phyloP scores from a whole-genome alignment of 2,329 filamentous ascomycete species.

The Pestalotiopsis sp. region DNA sequence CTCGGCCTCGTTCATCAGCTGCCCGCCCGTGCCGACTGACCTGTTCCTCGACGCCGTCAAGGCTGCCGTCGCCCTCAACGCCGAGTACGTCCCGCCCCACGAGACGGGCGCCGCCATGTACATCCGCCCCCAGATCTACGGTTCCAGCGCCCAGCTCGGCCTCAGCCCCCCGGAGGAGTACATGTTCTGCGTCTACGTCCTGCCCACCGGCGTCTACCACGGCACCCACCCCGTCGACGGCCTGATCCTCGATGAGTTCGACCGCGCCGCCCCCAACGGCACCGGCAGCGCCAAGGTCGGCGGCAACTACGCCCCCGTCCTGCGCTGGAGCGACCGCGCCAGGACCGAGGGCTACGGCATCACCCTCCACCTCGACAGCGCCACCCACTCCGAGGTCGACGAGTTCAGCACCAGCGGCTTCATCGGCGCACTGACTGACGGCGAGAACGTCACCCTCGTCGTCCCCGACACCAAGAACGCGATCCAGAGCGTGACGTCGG shows the following conservation, averaged over 20 bases:
- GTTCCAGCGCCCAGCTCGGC: slow-evolving; percentile 83
- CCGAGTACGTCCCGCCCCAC: slow-evolving; percentile 88
- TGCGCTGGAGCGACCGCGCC: slow-evolving; percentile 85
- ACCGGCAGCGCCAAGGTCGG: slow-evolving; percentile 93
- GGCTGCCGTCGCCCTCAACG: slow-evolving; percentile 84
- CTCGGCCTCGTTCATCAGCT: slow-evolving; percentile 80
- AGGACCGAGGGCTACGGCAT: slow-evolving; percentile 84
- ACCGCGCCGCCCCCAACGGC: slow-evolving; percentile 88
- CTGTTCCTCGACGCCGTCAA: slow-evolving; percentile 77
- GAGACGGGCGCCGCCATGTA: slow-evolving; percentile 91
- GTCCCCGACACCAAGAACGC: slow-evolving; percentile 88
- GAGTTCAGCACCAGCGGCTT: slow-evolving; percentile 97
- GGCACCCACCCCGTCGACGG: slow-evolving; percentile 86
- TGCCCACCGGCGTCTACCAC: slow-evolving; percentile 94
- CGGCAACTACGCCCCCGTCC: slow-evolving; percentile 92
- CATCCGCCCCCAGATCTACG: slow-evolving; percentile 86
- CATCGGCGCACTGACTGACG: slow-evolving; percentile 72
- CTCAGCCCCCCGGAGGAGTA: slow-evolving; percentile 89
- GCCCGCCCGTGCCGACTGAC: slow-evolving; percentile 77
- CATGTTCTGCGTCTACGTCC: slow-evolving; percentile 85
- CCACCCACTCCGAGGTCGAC: slow-evolving; percentile 81
- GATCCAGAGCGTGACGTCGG: slow-evolving; percentile 74
- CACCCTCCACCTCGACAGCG: slow-evolving; percentile 89
- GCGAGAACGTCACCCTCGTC: slow-evolving; percentile 68
- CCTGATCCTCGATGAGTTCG: slow-evolving; percentile 89